A percentile compares a stretch with the other conserved stretches of the same genome.
Evolutionary conservation across 495 filamentous ascomycete genomes (phyloP).

Genomic region (Mytilinidion resinicola): DNA sequence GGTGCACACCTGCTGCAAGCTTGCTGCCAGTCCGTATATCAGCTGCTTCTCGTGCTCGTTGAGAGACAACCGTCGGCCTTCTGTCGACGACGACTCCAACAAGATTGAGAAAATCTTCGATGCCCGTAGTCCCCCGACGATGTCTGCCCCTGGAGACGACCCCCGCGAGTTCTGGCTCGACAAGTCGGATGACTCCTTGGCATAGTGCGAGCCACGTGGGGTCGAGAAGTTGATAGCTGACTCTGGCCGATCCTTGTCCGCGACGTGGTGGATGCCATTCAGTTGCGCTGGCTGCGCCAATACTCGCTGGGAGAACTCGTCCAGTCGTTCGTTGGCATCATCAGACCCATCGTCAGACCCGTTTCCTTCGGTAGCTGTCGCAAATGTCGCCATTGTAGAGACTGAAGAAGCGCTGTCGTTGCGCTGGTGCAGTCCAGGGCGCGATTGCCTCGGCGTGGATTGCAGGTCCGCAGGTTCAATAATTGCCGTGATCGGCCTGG

Average conservation of each 20-base stretch:
- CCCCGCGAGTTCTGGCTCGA: conserved; percentile 5
- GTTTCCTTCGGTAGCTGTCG: conserved; percentile 68
- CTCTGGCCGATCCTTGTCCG: conserved; percentile 19
- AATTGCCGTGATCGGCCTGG: conserved; percentile 34
- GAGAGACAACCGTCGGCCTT: conserved; percentile 45
- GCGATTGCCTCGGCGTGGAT: conserved; percentile 5
- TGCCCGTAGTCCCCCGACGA: conserved; percentile 25
- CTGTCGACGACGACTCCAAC: conserved; percentile 44
- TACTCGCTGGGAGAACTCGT: conserved; percentile 20
- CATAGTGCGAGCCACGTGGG: background rate
- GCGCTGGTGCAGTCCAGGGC: conserved; percentile 39
- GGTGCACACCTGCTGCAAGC: conserved; percentile 61
- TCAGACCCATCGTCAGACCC: conserved; percentile 32
- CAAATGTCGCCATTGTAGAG: conserved; percentile 75
- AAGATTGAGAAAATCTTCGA: conserved; percentile 24
- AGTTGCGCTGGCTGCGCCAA: background rate
- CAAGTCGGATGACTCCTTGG: background rate
- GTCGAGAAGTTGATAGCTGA: conserved; percentile 32
- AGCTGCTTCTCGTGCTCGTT: conserved; percentile 46
- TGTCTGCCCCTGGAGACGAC: conserved; percentile 31
- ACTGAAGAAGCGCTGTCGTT: conserved; percentile 60
- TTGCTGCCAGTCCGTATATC: conserved; percentile 69
- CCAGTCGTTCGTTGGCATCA: conserved; percentile 35
- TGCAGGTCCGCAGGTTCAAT: background rate
- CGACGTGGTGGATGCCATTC: background rate